These are phyloP conservation scores for Fusarium oligoseptatum DNA, from an alignment of 2,329 filamentous ascomycete genomes.

Conservation along the genomic window DNA sequence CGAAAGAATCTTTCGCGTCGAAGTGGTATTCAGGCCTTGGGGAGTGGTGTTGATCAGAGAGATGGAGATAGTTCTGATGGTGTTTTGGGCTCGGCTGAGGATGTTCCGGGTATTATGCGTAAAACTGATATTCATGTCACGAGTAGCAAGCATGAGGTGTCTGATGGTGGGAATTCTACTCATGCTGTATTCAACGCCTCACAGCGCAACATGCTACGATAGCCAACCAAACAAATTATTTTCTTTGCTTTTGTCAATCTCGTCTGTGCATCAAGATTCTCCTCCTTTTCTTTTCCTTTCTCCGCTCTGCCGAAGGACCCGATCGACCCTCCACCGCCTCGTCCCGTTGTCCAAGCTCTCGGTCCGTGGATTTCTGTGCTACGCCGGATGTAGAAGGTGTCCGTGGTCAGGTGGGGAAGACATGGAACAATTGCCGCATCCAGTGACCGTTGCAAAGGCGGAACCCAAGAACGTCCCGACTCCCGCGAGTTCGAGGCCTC, in stretches of 20 bases:
- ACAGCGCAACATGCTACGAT: neutral
- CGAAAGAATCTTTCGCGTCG: conserved; percentile 33
- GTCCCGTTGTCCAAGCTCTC: neutral
- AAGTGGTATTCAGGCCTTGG: conserved; percentile 39
- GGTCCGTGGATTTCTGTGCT: neutral
- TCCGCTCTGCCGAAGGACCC: neutral
- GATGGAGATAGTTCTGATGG: conserved; percentile 31
- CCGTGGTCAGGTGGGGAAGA: neutral
- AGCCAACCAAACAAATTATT: neutral
- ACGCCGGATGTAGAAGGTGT: neutral
- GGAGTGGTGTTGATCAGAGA: conserved; percentile 23
- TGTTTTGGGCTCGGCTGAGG: conserved; percentile 8
- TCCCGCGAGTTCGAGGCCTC: neutral
- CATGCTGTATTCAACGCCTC: neutral
- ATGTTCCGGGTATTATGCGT: conserved; percentile 20
- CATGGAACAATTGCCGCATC: neutral
- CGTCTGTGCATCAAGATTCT: neutral
- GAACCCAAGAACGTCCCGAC: neutral
- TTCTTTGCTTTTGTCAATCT: neutral
- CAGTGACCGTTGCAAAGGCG: neutral
- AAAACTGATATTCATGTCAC: conserved; percentile 30
- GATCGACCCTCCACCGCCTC: neutral
- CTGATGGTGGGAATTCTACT: neutral
- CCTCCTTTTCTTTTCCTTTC: neutral
- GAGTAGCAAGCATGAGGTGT: neutral